phyloP scores from a whole-genome alignment of 2,329 filamentous ascomycete species.

The Truncatella angustata region DNA sequence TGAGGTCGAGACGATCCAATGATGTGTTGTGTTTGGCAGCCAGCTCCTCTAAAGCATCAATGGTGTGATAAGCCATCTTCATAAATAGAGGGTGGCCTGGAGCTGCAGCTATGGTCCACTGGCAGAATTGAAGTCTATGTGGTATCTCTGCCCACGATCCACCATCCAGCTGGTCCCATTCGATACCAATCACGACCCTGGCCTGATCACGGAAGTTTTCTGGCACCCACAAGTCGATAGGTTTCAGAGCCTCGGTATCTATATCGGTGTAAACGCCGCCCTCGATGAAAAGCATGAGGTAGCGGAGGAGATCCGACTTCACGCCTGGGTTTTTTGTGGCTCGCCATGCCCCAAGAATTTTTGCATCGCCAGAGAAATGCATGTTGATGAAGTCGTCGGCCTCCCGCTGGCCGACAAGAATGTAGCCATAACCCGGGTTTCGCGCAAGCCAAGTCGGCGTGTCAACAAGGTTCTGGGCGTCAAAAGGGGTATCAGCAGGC shows the following conservation, averaged over 20 bases:
- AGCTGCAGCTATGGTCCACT: constrained; percentile 33
- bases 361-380: constrained; percentile 18
- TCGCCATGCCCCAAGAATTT: constrained; percentile 20
- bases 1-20: constrained; percentile 15
- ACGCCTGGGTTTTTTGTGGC: constrained; percentile 25
- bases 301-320: constrained; percentile 54
- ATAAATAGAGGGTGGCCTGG: constrained; percentile 30
- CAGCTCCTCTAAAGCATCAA: constrained; percentile 20
- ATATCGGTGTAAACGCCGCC: constrained; percentile 52
- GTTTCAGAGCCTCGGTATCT: constrained; percentile 40
- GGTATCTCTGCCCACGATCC: constrained; percentile 25
- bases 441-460: constrained; percentile 21
- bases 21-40: constrained; percentile 8
- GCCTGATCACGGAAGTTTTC: constrained; percentile 18
- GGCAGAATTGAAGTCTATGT: constrained; percentile 31
- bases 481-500: constrained; percentile 1
- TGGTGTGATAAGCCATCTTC: constrained; percentile 21
- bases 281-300: too few species aligned
- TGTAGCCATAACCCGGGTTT: constrained; percentile 24
- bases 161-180: constrained; percentile 29
- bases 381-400: constrained; percentile 23
- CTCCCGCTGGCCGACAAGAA: constrained; percentile 22
- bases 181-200: constrained; percentile 28
- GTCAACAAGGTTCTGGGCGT: constrained; percentile 16
- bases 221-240: constrained; percentile 53